These are phyloP conservation scores for Pleodorina starrii DNA, from an alignment of 139 green algal species.

Conservation along the genomic window DNA sequence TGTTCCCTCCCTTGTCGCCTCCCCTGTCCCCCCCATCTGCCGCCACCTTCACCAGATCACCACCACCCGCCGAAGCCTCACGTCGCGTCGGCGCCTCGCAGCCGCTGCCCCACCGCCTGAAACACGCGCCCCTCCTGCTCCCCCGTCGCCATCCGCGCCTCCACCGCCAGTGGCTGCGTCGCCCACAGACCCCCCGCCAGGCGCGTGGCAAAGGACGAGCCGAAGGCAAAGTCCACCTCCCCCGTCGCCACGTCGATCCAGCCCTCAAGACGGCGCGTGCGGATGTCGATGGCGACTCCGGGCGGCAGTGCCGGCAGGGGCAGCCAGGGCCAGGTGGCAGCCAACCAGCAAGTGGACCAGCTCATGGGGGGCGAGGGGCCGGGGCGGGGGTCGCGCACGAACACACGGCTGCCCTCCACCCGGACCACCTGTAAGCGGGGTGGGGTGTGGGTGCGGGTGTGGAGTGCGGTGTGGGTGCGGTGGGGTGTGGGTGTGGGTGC, in stretches of 20 bases:
- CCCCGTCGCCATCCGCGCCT: slow-evolving; percentile 24
- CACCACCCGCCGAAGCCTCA: too few relatives aligned
- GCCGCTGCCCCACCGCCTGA: slow-evolving; percentile 31
- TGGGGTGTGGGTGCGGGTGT: neutral
- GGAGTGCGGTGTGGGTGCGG: too few relatives aligned
- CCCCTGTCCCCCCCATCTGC: too few relatives aligned
- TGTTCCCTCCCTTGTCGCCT: too few relatives aligned
- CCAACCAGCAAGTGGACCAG: slow-evolving; percentile 37
- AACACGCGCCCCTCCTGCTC: slow-evolving; percentile 39
- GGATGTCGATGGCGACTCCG: slow-evolving; percentile 20
- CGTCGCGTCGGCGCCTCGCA: slow-evolving; percentile 15
- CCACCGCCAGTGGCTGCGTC: slow-evolving; percentile 31
- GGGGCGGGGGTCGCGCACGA: slow-evolving; percentile 4
- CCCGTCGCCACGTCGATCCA: slow-evolving; percentile 6
- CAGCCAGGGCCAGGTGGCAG: slow-evolving; percentile 41
- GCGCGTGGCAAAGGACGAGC: neutral
- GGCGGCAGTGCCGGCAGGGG: slow-evolving; percentile 44
- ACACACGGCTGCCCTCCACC: slow-evolving; percentile 40
- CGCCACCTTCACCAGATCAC: too few relatives aligned
- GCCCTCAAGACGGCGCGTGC: slow-evolving; percentile 30
- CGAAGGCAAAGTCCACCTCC: slow-evolving; percentile 34
- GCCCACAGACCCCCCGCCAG: slow-evolving; percentile 28
- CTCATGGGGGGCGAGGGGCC: slow-evolving; percentile 28
- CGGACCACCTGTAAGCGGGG: slow-evolving; percentile 11
- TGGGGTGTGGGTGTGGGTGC: too few relatives aligned